Base-by-base conservation (phyloP, 257 asterid genomes). In the Sherardia arvensis region DNA sequence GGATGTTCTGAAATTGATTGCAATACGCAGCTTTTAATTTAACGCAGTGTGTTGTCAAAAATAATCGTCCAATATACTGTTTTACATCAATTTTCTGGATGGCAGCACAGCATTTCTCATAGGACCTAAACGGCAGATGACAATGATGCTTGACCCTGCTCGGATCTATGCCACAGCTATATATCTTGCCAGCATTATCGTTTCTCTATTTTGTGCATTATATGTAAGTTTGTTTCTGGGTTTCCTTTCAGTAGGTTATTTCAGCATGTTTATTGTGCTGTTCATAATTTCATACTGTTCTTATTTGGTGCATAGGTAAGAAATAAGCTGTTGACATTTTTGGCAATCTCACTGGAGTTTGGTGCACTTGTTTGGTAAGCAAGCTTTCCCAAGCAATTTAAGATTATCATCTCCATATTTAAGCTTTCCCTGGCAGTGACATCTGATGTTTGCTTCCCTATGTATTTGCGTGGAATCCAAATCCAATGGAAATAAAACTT, bases 51-150 rank as follows among this genome's bases (percentile, higher is more conserved):
- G 26, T 58, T 10, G 38, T 49, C 18, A 4, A 15, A 25, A 34
- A 53, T 34, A 60, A 59, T 20, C 64, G 33, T 27, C 10, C 23
- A 36, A 12, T 17, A 15, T 25, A 11, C 2, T 49, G 55, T 34
- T 38, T 53, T 28, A 43, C 49, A 56, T 43, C 63, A 62, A 53
- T 57, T 43, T 72, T 81, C 71, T 69, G 60, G 75, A 81, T 84
- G 90, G 83, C 99, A 92, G 99, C 96, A 92, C 99, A 89, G 95
- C 84, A 69, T 92, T 92, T 73, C 97, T 92, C 48, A 89, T 92
- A 70, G 99, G 99, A 70, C 97, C 99, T 71, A 87, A 85, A 84
- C 77, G 97, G 73, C 99, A 92, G 81, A 80, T 79, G 68, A 77
- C 97, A 22, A 84, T 92, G 99, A 92, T 92, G 99, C 89, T 92